These are phyloP conservation scores for Solanum appendiculatum DNA, from an alignment of 257 asterid species.

Conservation along the genomic window DNA sequence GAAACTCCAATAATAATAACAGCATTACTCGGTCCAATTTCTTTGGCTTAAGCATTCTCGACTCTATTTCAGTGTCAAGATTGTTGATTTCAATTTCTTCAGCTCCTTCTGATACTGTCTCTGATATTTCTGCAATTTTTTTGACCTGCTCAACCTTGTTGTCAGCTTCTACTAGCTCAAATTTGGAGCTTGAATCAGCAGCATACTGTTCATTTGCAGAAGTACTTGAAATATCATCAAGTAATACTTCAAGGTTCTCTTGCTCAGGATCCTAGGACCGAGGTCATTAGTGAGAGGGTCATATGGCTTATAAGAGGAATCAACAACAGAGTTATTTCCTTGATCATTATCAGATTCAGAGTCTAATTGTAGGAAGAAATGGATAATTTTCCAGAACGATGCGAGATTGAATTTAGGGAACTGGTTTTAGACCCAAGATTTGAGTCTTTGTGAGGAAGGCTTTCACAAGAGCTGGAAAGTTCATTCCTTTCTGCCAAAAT, in stretches of 20 bases:
- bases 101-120: neutral
- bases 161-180: constrained; percentile 1
- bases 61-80: neutral
- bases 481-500: constrained; percentile 45
- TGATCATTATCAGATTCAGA: constrained; percentile 20
- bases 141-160: neutral
- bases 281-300: constrained; percentile 46
- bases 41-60: neutral
- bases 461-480: constrained; percentile 5
- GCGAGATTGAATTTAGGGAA: neutral
- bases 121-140: neutral
- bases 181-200: neutral
- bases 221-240: neutral
- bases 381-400: neutral
- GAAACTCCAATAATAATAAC: constrained; percentile 11
- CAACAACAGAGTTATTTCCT: neutral
- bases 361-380: neutral
- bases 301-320: constrained; percentile 29
- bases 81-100: constrained; percentile 4
- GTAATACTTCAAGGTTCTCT: neutral
- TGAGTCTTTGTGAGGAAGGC: constrained; percentile 1
- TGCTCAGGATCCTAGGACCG: constrained; percentile 60
- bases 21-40: constrained; percentile 4
- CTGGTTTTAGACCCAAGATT: constrained; percentile 1
- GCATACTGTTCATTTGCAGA: neutral